Evolutionary conservation across 176 grass and related monocot genomes (phyloP).

Genomic region (Triticum timopheevii): DNA sequence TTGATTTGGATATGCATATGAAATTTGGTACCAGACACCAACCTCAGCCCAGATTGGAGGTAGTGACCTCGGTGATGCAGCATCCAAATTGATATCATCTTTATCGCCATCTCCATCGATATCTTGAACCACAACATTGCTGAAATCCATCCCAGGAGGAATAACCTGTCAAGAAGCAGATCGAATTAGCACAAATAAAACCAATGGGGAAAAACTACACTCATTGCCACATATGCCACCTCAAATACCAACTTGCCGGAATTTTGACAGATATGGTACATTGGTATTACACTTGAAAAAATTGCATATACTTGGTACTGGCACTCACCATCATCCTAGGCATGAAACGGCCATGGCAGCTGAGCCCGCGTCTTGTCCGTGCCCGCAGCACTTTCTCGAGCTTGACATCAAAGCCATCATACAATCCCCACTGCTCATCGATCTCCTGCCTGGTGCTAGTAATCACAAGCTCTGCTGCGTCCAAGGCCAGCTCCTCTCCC

Average conservation of each 20-base stretch:
- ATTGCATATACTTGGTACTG: background rate
- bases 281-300: background rate
- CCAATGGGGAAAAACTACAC: background rate
- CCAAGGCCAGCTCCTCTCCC: conserved; percentile 83
- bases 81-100: conserved; percentile 62
- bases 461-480: conserved; percentile 90
- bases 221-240: background rate
- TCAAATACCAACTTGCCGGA: background rate
- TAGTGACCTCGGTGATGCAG: conserved; percentile 60
- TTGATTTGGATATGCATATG: background rate
- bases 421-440: conserved; percentile 96
- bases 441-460: conserved; percentile 97
- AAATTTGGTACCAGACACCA: conserved; percentile 24
- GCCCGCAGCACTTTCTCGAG: conserved; percentile 81
- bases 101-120: conserved; percentile 73
- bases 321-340: conserved; percentile 88
- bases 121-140: conserved; percentile 80
- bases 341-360: conserved; percentile 80
- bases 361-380: conserved; percentile 55
- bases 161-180: conserved; percentile 67
- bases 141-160: conserved; percentile 99
- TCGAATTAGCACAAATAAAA: background rate
- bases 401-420: conserved; percentile 88
- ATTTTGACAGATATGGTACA: conserved; percentile 18
- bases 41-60: conserved; percentile 95